These are phyloP conservation scores for Fraxinus baroniana DNA, from an alignment of 305 asterid genomes.

Conservation along the genomic window DNA sequence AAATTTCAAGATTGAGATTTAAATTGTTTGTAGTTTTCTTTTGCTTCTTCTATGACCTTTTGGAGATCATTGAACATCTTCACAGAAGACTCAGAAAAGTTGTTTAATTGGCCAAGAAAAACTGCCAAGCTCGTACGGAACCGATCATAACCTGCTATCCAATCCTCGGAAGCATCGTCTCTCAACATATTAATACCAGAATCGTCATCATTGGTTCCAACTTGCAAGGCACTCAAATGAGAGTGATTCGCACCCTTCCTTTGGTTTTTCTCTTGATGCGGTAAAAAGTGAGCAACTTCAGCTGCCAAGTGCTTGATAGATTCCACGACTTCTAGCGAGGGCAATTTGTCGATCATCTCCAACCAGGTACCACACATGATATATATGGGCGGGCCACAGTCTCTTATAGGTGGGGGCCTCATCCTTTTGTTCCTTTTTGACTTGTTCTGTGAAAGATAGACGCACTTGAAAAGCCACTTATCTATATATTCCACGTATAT, in stretches of 20 bases:
- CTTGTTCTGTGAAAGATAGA: constrained; percentile 47
- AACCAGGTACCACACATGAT: constrained; percentile 79
- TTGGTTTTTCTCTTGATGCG: constrained; percentile 75
- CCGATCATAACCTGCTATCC: constrained; percentile 31
- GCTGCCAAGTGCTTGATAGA: constrained; percentile 65
- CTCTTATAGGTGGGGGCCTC: constrained; percentile 47
- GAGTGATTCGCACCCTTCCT: constrained; percentile 39
- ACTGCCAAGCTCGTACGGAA: constrained; percentile 39
- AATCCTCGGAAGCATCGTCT: constrained; percentile 29
- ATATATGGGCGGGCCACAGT: constrained; percentile 86
- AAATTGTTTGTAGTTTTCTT: constrained; percentile 29
- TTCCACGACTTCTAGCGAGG: constrained; percentile 59
- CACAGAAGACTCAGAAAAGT: constrained; percentile 44
- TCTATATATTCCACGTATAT: constrained; percentile 67
- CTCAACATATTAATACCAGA: constrained; percentile 17
- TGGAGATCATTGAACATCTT: constrained; percentile 44
- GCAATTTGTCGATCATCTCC: constrained; percentile 56
- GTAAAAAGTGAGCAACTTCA: constrained; percentile 66
- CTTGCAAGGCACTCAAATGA: constrained; percentile 17
- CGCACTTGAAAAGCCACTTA: constrained; percentile 85
- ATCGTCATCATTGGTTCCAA: constrained; percentile 19
- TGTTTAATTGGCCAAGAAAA: constrained; percentile 38
- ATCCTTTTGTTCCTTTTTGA: constrained; percentile 64
- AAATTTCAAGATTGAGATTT: constrained; percentile 18
- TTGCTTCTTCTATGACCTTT: constrained; percentile 34